A percentile compares a stretch with the other conserved stretches of the same genome.
These are phyloP conservation scores for Aspergillus mulundensis DNA, from an alignment of 495 filamentous ascomycete species.

Conservation along the genomic window DNA sequence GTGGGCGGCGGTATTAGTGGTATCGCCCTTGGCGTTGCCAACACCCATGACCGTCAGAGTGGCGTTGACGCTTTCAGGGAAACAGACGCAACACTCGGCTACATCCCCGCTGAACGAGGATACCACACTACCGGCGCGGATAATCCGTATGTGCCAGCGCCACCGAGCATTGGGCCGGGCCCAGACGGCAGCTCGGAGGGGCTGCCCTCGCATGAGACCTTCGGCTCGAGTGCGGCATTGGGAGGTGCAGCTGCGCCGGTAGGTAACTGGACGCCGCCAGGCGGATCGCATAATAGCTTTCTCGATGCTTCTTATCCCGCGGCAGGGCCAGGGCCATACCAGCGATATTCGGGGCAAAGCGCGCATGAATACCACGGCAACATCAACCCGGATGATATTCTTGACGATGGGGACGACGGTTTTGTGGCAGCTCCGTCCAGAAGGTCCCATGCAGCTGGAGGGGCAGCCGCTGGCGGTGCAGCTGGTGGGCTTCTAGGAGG, in stretches of 20 bases:
- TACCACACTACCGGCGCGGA: conserved; percentile 42
- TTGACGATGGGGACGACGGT: conserved; percentile 83
- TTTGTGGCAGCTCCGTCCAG: conserved; percentile 42
- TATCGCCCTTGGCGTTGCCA: conserved; percentile 70
- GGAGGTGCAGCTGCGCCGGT: conserved; percentile 34
- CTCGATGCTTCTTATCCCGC: conserved; percentile 31
- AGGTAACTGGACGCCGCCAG: conserved; percentile 34
- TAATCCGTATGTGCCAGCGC: conserved; percentile 41
- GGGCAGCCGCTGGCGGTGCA: conserved; percentile 51
- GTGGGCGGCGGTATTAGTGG: conserved; percentile 74
- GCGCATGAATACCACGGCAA: conserved; percentile 43
- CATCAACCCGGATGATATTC: conserved; percentile 75
- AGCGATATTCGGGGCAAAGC: conserved; percentile 58
- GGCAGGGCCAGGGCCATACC: conserved; percentile 48
- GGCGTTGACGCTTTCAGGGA: conserved; percentile 63
- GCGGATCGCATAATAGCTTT: conserved; percentile 28
- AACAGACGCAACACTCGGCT: conserved; percentile 36
- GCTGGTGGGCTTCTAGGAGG: conserved; percentile 47
- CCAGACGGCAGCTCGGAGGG: conserved; percentile 25
- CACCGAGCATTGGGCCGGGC: conserved; percentile 16
- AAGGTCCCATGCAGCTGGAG: conserved; percentile 39
- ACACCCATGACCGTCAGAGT: conserved; percentile 66
- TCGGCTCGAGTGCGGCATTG: conserved; percentile 36
- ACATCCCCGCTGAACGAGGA: conserved; percentile 42
- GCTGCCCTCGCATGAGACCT: conserved; percentile 30